A percentile compares a stretch with the other conserved stretches of the same genome.
Conservation (phyloP, 768 basidiomycete genomes). For the Phanerochaete sordida region DNA sequence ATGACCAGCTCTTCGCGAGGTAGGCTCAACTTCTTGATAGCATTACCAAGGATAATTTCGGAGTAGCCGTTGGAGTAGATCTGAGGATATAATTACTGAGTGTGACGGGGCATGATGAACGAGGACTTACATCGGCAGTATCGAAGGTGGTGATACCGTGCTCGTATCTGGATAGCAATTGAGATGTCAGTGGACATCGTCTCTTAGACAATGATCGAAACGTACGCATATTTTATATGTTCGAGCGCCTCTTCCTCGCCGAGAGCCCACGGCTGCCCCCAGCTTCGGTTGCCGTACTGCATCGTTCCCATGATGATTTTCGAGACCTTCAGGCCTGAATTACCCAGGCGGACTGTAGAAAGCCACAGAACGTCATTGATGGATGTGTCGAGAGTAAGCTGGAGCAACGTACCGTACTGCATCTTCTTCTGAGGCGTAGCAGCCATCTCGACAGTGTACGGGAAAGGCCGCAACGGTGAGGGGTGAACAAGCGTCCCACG, state of each 20-base stretch:
- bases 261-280: conserved; percentile 6
- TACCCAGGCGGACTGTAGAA: conserved; percentile 35
- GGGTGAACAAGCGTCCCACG: too few relatives aligned
- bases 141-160: conserved; percentile 39
- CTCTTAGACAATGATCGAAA: not conserved
- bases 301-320: conserved; percentile 23
- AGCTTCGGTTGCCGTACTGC: conserved; percentile 20
- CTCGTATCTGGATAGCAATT: conserved; percentile 30
- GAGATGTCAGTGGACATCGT: not conserved
- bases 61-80: conserved; percentile 38
- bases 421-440: conserved; percentile 8
- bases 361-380: too few relatives aligned
- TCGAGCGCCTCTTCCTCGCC: conserved; percentile 26
- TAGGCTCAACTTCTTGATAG: conserved; percentile 41
- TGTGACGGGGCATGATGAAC: not conserved
- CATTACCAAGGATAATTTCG: conserved; percentile 44
- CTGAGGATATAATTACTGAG: conserved; percentile 4
- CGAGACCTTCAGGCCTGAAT: conserved; percentile 32
- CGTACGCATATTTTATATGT: conserved; percentile 34
- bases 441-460: not conserved
- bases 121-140: conserved; percentile 28
- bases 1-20: conserved; percentile 50
- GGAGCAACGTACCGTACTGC: conserved; percentile 10
- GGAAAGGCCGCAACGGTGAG: too few relatives aligned
- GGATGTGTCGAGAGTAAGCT: conserved; percentile 9